Conservation (phyloP, 2,329 filamentous ascomycete species). For the Zasmidium cellare region DNA sequence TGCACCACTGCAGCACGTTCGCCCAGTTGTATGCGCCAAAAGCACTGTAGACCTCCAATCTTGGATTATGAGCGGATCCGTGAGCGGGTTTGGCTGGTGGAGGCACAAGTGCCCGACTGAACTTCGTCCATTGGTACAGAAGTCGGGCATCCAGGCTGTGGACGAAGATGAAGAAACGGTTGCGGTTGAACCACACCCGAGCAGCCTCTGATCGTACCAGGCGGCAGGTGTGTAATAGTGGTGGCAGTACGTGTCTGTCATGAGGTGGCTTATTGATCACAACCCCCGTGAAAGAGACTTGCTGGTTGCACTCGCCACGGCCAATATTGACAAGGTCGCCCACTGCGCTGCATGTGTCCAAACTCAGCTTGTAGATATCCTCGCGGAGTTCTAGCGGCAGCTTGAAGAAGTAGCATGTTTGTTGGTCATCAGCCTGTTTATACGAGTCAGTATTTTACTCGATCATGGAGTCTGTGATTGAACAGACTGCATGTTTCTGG, state of each 20-base stretch:
- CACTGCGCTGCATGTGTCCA: no score
- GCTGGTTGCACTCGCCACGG: no score
- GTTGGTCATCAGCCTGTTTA: not conserved
- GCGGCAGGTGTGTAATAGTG: not conserved
- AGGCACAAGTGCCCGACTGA: not conserved
- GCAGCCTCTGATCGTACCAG: not conserved
- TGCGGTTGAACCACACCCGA: not conserved
- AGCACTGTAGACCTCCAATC: not conserved
- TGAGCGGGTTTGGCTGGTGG: not conserved
- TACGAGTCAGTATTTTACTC: not conserved
- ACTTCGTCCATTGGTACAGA: not conserved
- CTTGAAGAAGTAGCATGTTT: not conserved
- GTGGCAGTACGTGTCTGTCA: no score
- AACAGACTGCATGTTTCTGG: not conserved
- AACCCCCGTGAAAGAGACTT: no score
- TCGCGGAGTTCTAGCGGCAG: constrained; percentile 1
- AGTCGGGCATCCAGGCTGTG: not conserved
- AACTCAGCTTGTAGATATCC: constrained; percentile 2
- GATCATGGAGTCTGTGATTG: not conserved
- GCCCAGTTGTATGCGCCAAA: not conserved
- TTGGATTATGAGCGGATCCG: not conserved
- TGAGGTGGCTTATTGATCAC: no score
- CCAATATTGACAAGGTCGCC: no score
- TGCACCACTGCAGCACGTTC: not conserved
- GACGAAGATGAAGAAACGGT: not conserved